These are phyloP conservation scores for Rhizophagus prolifer DNA, from an alignment of 192 early-diverging fungal genomes.

Conservation along the genomic window DNA sequence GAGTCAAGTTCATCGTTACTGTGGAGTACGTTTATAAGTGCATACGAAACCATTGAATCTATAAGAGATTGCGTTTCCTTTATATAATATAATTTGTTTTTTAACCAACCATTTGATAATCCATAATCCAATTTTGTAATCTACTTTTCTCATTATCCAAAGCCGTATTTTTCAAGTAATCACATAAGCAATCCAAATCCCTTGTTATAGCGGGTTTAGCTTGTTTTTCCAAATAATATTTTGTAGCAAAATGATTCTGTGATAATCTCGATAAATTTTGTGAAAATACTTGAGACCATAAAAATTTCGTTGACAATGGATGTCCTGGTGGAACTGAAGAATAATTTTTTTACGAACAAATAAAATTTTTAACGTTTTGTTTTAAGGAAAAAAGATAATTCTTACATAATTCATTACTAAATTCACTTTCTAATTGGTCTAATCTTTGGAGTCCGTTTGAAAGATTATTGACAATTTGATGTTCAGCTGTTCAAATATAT, in stretches of 20 bases:
- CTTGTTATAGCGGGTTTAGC: slow-evolving; percentile 51
- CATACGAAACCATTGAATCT: slow-evolving; percentile 44
- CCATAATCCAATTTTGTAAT: slow-evolving; percentile 46
- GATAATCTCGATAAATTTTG: slow-evolving; percentile 62
- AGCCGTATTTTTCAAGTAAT: slow-evolving; percentile 26
- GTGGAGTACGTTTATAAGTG: slow-evolving; percentile 49
- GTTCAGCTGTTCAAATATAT: slow-evolving; percentile 25
- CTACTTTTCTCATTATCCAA: slow-evolving; percentile 30
- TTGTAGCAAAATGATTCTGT: slow-evolving; percentile 62
- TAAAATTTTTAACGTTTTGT: not conserved
- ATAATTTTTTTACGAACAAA: not conserved
- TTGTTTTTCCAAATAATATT: slow-evolving; percentile 58
- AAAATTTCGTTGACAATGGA: slow-evolving; percentile 56
- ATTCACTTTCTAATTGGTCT: slow-evolving; percentile 47
- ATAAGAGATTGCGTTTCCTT: slow-evolving; percentile 33
- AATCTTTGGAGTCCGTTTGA: slow-evolving; percentile 47
- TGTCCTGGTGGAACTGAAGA: not conserved
- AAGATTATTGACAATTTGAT: slow-evolving; percentile 21
- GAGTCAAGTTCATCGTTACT: slow-evolving; percentile 57
- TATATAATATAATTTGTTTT: not conserved
- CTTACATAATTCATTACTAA: slow-evolving; percentile 45
- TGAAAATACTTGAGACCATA: slow-evolving; percentile 61
- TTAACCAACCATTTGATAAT: slow-evolving; percentile 36
- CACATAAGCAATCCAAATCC: slow-evolving; percentile 48
- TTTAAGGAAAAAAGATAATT: not conserved